Evolutionary conservation across 352 stramenopile species (phyloP).

Genomic region (Phytophthora uliginosa): DNA sequence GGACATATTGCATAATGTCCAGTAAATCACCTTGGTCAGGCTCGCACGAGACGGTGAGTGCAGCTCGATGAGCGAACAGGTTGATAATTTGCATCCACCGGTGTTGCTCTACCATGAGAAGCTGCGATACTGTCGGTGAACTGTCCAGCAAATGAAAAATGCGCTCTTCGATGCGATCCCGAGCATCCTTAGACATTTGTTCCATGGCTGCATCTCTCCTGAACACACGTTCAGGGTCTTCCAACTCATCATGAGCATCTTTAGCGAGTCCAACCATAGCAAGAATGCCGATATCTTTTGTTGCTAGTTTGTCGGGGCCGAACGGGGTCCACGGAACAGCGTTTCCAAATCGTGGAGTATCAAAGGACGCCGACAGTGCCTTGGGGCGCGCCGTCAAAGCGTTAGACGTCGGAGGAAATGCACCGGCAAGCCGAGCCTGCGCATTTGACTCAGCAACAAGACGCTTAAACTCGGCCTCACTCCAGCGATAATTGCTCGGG

Average conservation of each 20-base stretch:
- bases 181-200: slow-evolving; percentile 74
- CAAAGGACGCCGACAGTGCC: slow-evolving; percentile 68
- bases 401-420: slow-evolving; percentile 44
- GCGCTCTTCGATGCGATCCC: slow-evolving; percentile 72
- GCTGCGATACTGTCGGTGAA: slow-evolving; percentile 56
- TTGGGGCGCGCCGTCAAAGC: slow-evolving; percentile 55
- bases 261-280: slow-evolving; percentile 71
- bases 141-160: slow-evolving; percentile 79
- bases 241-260: slow-evolving; percentile 63
- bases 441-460: slow-evolving; percentile 75
- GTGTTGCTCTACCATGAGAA: slow-evolving; percentile 80
- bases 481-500: slow-evolving; percentile 80
- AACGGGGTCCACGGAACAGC: slow-evolving; percentile 61
- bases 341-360: slow-evolving; percentile 66
- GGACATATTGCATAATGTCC: slow-evolving; percentile 90
- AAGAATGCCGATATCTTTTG: slow-evolving; percentile 66
- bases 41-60: slow-evolving; percentile 71
- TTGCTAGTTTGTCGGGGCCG: slow-evolving; percentile 39
- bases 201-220: slow-evolving; percentile 56
- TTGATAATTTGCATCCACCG: slow-evolving; percentile 90
- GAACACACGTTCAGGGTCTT: slow-evolving; percentile 49
- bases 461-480: slow-evolving; percentile 76
- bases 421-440: slow-evolving; percentile 52
- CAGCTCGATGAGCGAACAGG: slow-evolving; percentile 70
- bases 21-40: slow-evolving; percentile 78